phyloP scores from a whole-genome alignment of 2,329 filamentous ascomycete genomes.

The Metarhizium brunneum region DNA sequence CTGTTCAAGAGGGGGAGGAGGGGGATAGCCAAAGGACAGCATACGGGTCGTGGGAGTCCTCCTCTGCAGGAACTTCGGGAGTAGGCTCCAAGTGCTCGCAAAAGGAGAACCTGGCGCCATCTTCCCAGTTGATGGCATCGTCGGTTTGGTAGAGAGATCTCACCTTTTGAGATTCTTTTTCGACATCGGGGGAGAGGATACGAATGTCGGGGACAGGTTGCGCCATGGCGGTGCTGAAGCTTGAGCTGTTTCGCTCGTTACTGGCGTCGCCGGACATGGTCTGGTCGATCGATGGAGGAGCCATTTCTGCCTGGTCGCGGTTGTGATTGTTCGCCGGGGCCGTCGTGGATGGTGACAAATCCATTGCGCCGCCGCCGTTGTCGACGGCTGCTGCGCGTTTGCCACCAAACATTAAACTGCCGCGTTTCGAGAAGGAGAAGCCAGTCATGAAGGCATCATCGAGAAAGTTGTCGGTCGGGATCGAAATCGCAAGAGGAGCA shows the following conservation, averaged over 20 bases:
- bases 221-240: constrained; percentile 2
- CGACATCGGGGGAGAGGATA: constrained; percentile 44
- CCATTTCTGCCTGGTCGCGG: background rate
- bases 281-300: constrained; percentile 7
- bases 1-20: background rate
- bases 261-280: constrained; percentile 3
- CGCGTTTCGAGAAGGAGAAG: constrained; percentile 53
- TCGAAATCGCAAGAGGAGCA: constrained; percentile 44
- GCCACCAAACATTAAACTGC: constrained; percentile 52
- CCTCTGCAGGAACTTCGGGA: constrained; percentile 41
- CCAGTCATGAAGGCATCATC: constrained; percentile 48
- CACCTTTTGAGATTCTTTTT: constrained; percentile 59
- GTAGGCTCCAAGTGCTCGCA: constrained; percentile 39
- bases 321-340: constrained; percentile 1
- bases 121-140: constrained; percentile 43
- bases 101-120: constrained; percentile 38
- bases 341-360: constrained; percentile 8
- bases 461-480: constrained; percentile 46
- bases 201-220: constrained; percentile 36
- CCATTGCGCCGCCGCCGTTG: constrained; percentile 10
- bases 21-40: constrained; percentile 36
- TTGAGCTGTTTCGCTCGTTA: constrained; percentile 1
- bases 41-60: constrained; percentile 46
- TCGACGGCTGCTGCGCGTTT: constrained; percentile 20
- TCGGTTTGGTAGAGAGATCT: constrained; percentile 54